Base-by-base conservation (phyloP, 2,329 filamentous ascomycete genomes). In the Colletotrichum godetiae region DNA sequence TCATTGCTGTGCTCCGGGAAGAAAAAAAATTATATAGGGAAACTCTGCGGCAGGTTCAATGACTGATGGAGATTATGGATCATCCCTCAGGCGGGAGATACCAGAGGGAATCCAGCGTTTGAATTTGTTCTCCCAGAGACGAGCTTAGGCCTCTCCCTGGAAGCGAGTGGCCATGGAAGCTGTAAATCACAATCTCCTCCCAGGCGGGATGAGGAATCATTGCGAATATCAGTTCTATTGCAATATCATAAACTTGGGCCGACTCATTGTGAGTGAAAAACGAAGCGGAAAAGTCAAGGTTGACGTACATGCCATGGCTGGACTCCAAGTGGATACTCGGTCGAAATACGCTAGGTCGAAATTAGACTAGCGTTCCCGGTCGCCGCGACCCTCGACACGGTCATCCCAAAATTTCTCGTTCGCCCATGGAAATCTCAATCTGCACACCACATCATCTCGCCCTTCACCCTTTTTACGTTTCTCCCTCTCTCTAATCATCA, bases 341-440 rank as follows among this genome's bases (percentile, higher is more conserved):
- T n/a, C 5, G 13, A 24, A 2, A n/a, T 29, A 19, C 42, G 31
- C 69, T 68, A 72, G 29, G 5, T 27, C 65, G 2, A 46, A 58
- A 53, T 1, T 12, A 33, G 68, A 15, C 58, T 72, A 72, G 68
- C 37, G 68, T 19, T 6, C 42, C 13, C 19, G n/a, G 27, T 49
- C 29, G n/a, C 59, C 37, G 19, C 33, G 53, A 64, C 70, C 33
- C 42, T 73, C 27, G 42, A 64, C 46, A 72, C n/a, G 35, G 56
- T 46, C 31, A 71, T 19, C 27, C 59, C 59, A 73, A 68, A 71
- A 72, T 63, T 67, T 66, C 33, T 29, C 60, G 52, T 29, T 56
- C 15, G 37, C 19, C 31, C 15, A 13, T 49, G 22, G 10, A 24
- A 24, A 33, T 49, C n/a, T 35, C 35, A 33, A 27, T 8, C 52